A percentile compares a stretch with the other conserved stretches of the same genome.
phyloP scores from a whole-genome alignment of 2,329 filamentous ascomycete genomes.

The Botryotinia narcissicola region DNA sequence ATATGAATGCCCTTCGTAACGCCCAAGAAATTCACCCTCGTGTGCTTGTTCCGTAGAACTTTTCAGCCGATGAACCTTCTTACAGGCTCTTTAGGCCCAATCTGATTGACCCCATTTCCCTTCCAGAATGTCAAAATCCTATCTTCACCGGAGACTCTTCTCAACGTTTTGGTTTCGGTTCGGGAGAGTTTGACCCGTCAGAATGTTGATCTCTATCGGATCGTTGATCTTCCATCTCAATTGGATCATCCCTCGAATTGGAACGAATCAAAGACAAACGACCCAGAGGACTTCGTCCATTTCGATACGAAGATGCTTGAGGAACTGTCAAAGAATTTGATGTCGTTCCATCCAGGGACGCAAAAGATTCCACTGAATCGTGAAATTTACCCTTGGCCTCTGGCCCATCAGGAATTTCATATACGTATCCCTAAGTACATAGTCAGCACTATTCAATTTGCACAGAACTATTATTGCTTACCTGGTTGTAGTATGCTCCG shows the following conservation, averaged over 20 bases:
- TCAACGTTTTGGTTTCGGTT: background rate
- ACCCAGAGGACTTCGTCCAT: conserved; percentile 40
- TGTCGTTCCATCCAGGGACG: conserved; percentile 28
- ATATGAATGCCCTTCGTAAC: background rate
- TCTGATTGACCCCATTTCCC: background rate
- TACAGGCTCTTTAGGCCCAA: background rate
- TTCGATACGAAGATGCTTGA: conserved; percentile 29
- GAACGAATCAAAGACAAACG: conserved; percentile 39
- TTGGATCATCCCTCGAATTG: conserved; percentile 26
- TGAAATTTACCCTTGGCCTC: conserved; percentile 44
- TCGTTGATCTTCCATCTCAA: conserved; percentile 31
- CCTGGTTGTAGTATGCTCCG: conserved; percentile 38
- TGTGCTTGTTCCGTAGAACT: background rate
- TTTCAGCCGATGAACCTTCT: background rate
- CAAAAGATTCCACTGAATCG: conserved; percentile 42
- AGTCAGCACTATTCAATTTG: background rate
- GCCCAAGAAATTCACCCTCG: background rate
- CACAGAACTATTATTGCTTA: background rate
- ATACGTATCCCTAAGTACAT: conserved; percentile 45
- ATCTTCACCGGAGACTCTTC: background rate
- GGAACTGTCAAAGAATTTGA: conserved; percentile 26
- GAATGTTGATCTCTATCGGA: background rate
- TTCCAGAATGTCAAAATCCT: background rate
- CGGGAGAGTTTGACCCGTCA: conserved; percentile 17
- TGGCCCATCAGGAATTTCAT: conserved; percentile 49